A percentile compares a stretch with the other conserved stretches of the same genome.
Conservation (phyloP, 495 filamentous ascomycete genomes). For the Physcia stellaris region DNA sequence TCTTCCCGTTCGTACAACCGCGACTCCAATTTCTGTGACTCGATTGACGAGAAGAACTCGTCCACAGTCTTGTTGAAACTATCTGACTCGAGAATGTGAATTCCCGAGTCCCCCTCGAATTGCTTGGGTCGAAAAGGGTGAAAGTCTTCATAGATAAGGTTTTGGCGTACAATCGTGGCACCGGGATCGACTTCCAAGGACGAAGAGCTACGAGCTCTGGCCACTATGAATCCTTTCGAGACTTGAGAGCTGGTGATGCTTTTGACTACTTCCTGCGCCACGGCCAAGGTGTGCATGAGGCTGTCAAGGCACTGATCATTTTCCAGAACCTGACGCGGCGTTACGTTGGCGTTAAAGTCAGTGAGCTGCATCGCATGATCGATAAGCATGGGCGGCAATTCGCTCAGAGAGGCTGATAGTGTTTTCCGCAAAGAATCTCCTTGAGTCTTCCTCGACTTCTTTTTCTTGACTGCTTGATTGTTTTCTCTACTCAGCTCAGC, state of each 20-base stretch:
- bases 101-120: constrained; percentile 50
- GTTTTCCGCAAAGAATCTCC: constrained; percentile 65
- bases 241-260: constrained; percentile 38
- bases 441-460: constrained; percentile 70
- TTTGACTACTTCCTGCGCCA: constrained; percentile 50
- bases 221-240: constrained; percentile 76
- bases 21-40: constrained; percentile 84
- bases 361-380: constrained; percentile 68
- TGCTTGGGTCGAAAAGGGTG: constrained; percentile 85
- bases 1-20: constrained; percentile 67
- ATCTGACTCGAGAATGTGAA: constrained; percentile 58
- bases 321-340: constrained; percentile 52
- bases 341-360: constrained; percentile 49
- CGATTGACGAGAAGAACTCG: constrained; percentile 91
- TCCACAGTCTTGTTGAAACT: constrained; percentile 89
- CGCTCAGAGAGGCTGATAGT: constrained; percentile 67
- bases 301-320: constrained; percentile 48
- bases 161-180: not conserved
- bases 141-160: constrained; percentile 80
- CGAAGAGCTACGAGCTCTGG: constrained; percentile 33
- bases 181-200: constrained; percentile 4
- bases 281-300: constrained; percentile 49
- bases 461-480: constrained; percentile 34
- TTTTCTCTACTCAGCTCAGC: constrained; percentile 41
- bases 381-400: constrained; percentile 72